Conservation (phyloP, 495 filamentous ascomycete genomes). For the Penicillium longicatenatum region DNA sequence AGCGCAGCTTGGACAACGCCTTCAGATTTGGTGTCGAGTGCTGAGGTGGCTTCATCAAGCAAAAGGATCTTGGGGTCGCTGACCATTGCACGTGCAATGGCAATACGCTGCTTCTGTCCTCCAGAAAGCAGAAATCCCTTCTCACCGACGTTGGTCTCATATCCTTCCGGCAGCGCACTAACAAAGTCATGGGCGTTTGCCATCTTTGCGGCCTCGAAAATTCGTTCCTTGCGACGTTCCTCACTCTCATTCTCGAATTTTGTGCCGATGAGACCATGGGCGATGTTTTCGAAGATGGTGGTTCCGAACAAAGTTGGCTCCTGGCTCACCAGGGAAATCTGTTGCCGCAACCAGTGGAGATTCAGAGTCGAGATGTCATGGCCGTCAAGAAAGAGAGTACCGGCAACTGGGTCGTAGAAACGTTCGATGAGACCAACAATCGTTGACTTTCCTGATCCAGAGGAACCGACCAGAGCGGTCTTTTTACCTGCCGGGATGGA, state of each 20-base stretch:
- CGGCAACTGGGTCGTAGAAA: conserved; percentile 44
- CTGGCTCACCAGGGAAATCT: conserved; percentile 64
- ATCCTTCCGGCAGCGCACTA: conserved; percentile 73
- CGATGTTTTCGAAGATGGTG: conserved; percentile 68
- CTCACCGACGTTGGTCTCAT: conserved; percentile 89
- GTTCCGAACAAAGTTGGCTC: conserved; percentile 63
- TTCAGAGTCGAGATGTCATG: conserved; percentile 56
- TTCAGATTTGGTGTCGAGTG: conserved; percentile 88
- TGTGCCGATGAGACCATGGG: conserved; percentile 49
- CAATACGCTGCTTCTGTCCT: conserved; percentile 92
- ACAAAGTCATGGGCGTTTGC: conserved; percentile 92
- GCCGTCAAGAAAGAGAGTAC: conserved; percentile 52
- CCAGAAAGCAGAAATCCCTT: conserved; percentile 86
- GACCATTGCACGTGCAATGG: conserved; percentile 81
- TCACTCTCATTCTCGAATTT: conserved; percentile 58
- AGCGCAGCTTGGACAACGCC: conserved; percentile 89
- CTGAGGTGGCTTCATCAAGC: conserved; percentile 89
- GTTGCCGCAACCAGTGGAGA: conserved; percentile 52
- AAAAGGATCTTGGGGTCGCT: conserved; percentile 88
- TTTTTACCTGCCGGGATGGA: conserved; percentile 49
- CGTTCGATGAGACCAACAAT: conserved; percentile 55
- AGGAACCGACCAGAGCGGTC: conserved; percentile 67
- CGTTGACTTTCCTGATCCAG: conserved; percentile 70
- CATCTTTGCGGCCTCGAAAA: conserved; percentile 77
- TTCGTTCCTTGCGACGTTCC: conserved; percentile 64